These are phyloP conservation scores for Coemansia sp. DNA, from an alignment of 192 early-diverging fungal genomes.

Conservation along the genomic window DNA sequence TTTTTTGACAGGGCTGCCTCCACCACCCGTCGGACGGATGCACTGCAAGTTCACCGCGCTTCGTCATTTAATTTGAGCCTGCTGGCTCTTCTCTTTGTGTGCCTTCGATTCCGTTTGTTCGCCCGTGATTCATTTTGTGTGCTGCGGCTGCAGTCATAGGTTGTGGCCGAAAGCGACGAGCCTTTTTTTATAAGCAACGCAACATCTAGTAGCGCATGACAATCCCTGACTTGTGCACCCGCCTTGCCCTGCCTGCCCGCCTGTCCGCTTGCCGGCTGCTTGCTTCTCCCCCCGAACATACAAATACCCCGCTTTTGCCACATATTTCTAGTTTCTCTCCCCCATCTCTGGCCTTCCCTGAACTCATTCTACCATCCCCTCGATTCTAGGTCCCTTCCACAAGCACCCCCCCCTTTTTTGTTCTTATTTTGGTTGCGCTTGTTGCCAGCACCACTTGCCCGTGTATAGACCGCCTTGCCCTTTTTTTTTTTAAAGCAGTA, in stretches of 20 bases:
- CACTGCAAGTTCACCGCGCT: conserved; percentile 6
- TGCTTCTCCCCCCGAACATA: neutral
- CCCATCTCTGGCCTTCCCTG: neutral
- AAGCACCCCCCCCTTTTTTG: neutral
- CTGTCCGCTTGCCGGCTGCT: neutral
- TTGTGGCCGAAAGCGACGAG: neutral
- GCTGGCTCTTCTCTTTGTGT: neutral
- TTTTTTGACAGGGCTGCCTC: neutral
- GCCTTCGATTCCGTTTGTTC: neutral
- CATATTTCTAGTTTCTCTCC: neutral
- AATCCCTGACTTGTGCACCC: neutral
- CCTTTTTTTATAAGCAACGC: conserved; percentile 2
- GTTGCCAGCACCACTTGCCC: neutral
- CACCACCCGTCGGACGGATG: neutral
- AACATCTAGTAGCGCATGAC: neutral
- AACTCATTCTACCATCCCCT: neutral
- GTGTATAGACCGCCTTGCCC: neutral
- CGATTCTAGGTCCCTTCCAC: neutral
- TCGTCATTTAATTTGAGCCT: conserved; percentile 8
- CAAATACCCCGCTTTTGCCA: conserved; percentile 1
- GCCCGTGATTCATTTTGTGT: neutral
- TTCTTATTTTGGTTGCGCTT: conserved; percentile 4
- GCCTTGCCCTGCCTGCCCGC: neutral
- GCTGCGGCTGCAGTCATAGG: conserved; percentile 3
- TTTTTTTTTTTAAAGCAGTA: too few species aligned